phyloP scores from a whole-genome alignment of 345 rosid species.

The Eucalyptus pauciflora region DNA sequence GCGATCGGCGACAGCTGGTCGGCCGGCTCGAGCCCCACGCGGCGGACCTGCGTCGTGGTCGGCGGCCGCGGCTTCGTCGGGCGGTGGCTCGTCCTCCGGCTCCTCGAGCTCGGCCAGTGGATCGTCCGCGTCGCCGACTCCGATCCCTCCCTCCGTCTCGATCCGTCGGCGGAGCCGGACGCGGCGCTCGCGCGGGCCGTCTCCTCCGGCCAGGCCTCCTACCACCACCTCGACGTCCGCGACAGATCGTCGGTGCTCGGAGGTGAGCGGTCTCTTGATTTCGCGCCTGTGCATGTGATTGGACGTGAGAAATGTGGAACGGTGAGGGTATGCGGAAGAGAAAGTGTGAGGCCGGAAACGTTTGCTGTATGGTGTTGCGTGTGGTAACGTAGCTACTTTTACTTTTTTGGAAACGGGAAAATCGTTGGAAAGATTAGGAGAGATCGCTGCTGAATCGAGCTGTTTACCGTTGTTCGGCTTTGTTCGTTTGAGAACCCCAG shows the following conservation, averaged over 20 bases:
- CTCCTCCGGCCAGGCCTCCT: slow-evolving; percentile 62
- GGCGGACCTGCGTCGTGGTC: slow-evolving; percentile 62
- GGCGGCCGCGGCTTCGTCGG: slow-evolving; percentile 84
- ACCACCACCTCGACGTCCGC: slow-evolving; percentile 53
- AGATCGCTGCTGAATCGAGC: background rate
- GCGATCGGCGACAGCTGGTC: slow-evolving; percentile 1
- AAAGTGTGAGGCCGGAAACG: background rate
- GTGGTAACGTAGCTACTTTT: background rate
- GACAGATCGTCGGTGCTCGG: slow-evolving; percentile 38
- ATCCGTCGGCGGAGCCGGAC: slow-evolving; percentile 30
- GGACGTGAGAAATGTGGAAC: background rate
- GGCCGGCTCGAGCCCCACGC: background rate
- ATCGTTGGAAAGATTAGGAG: background rate
- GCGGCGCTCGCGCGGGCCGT: slow-evolving; percentile 45
- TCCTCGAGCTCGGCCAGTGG: slow-evolving; percentile 62
- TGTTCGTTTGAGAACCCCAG: background rate
- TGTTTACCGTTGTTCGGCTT: background rate
- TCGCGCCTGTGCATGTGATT: background rate
- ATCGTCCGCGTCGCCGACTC: slow-evolving; percentile 83
- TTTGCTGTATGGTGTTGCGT: background rate
- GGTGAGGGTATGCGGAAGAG: background rate
- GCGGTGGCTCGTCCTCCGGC: slow-evolving; percentile 55
- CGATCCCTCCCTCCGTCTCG: slow-evolving; percentile 30
- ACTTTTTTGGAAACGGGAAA: background rate
- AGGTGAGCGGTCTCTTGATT: slow-evolving; percentile 21